phyloP scores from a whole-genome alignment of 257 asterid genomes.

The Plantago ovata region DNA sequence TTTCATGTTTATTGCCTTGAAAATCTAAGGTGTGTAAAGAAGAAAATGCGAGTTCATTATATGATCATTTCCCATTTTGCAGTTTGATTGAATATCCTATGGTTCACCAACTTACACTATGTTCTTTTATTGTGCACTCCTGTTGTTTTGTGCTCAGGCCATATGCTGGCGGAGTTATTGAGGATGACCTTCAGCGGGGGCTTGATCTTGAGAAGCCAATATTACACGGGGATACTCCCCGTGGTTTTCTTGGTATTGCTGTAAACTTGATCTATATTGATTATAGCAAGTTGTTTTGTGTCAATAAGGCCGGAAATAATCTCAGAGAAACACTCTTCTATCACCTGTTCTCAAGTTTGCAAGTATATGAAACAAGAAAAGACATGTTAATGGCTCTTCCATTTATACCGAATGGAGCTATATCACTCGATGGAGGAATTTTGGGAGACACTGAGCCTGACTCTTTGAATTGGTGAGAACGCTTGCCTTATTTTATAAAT shows the following conservation, averaged over 20 bases:
- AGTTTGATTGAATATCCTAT: slow-evolving; percentile 17
- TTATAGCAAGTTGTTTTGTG: slow-evolving; percentile 29
- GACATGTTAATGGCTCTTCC: slow-evolving; percentile 71
- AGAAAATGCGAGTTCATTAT: slow-evolving; percentile 13
- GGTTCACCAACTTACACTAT: slow-evolving; percentile 1
- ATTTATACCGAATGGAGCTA: slow-evolving; percentile 50
- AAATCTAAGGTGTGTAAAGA: slow-evolving; percentile 45
- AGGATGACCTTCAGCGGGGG: slow-evolving; percentile 72
- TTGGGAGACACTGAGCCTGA: slow-evolving; percentile 50
- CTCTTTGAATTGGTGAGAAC: slow-evolving; percentile 50
- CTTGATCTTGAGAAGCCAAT: slow-evolving; percentile 68
- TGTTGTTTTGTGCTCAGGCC: slow-evolving; percentile 47
- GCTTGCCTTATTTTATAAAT: slow-evolving; percentile 13
- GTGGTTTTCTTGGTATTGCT: slow-evolving; percentile 91
- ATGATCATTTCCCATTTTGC: background rate
- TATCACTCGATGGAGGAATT: slow-evolving; percentile 91
- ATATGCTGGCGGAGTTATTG: slow-evolving; percentile 55
- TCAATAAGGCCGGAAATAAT: slow-evolving; percentile 40
- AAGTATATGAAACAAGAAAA: slow-evolving; percentile 73
- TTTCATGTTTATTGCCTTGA: slow-evolving; percentile 66
- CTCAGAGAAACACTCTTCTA: slow-evolving; percentile 89
- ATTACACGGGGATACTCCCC: slow-evolving; percentile 55
- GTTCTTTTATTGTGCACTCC: slow-evolving; percentile 3
- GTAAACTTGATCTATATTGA: slow-evolving; percentile 81
- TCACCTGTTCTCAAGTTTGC: slow-evolving; percentile 62